Conservation (phyloP, 805 yeast species). For the Schizosaccharomyces lindneri region DNA sequence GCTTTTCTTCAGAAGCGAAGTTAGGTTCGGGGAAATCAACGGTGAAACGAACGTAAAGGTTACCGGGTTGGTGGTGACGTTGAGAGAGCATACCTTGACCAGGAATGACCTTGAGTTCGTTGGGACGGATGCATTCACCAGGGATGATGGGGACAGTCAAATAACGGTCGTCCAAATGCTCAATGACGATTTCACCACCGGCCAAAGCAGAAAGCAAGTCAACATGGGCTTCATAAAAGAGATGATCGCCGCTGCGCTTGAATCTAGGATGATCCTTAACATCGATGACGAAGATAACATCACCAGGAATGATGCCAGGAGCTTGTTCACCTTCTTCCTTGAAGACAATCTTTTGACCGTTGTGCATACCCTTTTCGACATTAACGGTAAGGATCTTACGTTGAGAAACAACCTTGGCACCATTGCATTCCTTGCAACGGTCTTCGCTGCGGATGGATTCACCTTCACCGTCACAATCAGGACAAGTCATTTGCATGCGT, state of each 20-base stretch:
- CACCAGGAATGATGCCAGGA: constrained; percentile 88
- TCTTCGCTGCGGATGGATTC: constrained; percentile 67
- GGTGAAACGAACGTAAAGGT: constrained; percentile 62
- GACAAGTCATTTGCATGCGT: constrained; percentile 89
- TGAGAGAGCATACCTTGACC: constrained; percentile 95
- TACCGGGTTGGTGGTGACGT: constrained; percentile 71
- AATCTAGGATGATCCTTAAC: constrained; percentile 69
- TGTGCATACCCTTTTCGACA: constrained; percentile 89
- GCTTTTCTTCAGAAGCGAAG: constrained; percentile 42
- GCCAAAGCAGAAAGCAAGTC: constrained; percentile 87
- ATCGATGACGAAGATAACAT: constrained; percentile 72
- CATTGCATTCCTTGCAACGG: constrained; percentile 66
- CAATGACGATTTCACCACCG: constrained; percentile 74
- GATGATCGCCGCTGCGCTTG: constrained; percentile 73
- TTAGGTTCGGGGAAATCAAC: constrained; percentile 65
- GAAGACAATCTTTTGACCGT: constrained; percentile 76
- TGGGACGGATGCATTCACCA: constrained; percentile 84
- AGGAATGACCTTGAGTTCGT: constrained; percentile 51
- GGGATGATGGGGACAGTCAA: constrained; percentile 60
- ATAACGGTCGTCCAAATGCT: constrained; percentile 83
- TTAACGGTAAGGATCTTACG: constrained; percentile 85
- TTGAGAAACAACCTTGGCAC: constrained; percentile 68
- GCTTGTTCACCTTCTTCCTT: constrained; percentile 95
- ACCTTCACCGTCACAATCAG: constrained; percentile 77
- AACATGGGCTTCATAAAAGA: constrained; percentile 60